Evolutionary conservation across 106 monocot genomes (phyloP), one percentile per base, ranked within the genome.

Genomic region (Cymbidium sinense): DNA sequence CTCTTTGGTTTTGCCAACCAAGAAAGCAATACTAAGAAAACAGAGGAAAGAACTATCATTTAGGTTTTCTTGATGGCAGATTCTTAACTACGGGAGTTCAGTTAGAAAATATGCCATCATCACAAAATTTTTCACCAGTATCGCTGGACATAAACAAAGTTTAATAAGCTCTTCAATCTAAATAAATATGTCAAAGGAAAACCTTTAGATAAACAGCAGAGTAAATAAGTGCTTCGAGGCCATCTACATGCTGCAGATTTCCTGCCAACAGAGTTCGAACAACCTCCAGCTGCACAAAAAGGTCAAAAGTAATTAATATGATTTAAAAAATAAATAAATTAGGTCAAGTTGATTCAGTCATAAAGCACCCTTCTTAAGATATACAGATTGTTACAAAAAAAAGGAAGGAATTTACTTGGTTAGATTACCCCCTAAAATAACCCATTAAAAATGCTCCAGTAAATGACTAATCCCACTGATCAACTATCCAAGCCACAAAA

Each of bases 141-240:
- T 8, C 1, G 39, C 71, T 39, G 19, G 36, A 18, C 21, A 15
- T 54, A 50, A 52, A 64, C 2, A 54, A 23, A 35, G 61, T 64
- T 37, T 37, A 64, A 20, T 6, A 34, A 52, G 36, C 2, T n/a
- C 23, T 27, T 62, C 58, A 35, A 34, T 77, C n/a, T 62, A 17
- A 64, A 23, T 21, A 50, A 71, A 18, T 76, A 61, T 21, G 20
- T 34, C 23, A 41, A 41, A 4, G 23, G 47, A 77, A 75, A 77
- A 93, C 95, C 93, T 96, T 96, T 31, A 96, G 77, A 79, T 96
- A 96, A 34, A 94, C 83, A 78, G 93, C 81, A 72, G 88, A 91
- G 74, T 91, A 94, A 75, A 82, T 37, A 30, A 96, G 93, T 34
- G 83, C 82, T 55, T 94, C 93, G 76, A 94, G 73, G 54, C 78